phyloP scores from a whole-genome alignment of 768 basidiomycete genomes.

The Tephrocybe sp. region DNA sequence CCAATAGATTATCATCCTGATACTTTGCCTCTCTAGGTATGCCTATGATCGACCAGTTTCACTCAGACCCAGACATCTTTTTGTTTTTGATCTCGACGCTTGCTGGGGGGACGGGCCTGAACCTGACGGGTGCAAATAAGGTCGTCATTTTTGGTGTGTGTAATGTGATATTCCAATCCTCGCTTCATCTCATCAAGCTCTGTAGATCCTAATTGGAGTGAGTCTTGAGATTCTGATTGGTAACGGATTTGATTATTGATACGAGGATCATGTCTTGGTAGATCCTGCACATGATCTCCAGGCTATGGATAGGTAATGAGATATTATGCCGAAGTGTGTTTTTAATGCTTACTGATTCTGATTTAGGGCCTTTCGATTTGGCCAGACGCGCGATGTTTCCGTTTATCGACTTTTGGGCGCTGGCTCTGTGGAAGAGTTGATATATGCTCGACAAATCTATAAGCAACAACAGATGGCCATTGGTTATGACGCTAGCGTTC shows the following conservation, averaged over 20 bases:
- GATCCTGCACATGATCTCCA: slow-evolving; percentile 96
- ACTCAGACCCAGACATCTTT: slow-evolving; percentile 67
- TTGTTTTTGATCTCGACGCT: slow-evolving; percentile 88
- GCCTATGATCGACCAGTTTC: slow-evolving; percentile 83
- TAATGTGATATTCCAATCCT: background rate
- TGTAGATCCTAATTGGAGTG: slow-evolving; percentile 93
- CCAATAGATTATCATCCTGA: background rate
- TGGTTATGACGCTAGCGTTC: slow-evolving; percentile 79
- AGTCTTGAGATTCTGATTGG: slow-evolving; percentile 24
- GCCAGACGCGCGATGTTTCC: slow-evolving; percentile 81
- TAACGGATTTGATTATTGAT: slow-evolving; percentile 4
- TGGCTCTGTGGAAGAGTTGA: slow-evolving; percentile 84
- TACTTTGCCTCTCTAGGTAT: slow-evolving; percentile 50
- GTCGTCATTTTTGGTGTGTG: slow-evolving; percentile 83
- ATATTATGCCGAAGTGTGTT: too few species aligned
- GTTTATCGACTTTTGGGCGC: slow-evolving; percentile 85
- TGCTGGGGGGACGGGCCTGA: slow-evolving; percentile 89
- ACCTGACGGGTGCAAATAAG: slow-evolving; percentile 88
- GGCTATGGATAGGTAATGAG: slow-evolving; percentile 69
- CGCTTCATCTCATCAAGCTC: slow-evolving; percentile 6
- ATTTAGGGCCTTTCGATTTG: slow-evolving; percentile 72
- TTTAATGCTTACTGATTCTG: background rate
- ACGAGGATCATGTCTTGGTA: slow-evolving; percentile 22
- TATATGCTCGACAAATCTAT: slow-evolving; percentile 87
- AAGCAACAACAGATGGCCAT: slow-evolving; percentile 95